Conservation (phyloP, 2,329 filamentous ascomycete species). For the Ascosphaera pollenicola region DNA sequence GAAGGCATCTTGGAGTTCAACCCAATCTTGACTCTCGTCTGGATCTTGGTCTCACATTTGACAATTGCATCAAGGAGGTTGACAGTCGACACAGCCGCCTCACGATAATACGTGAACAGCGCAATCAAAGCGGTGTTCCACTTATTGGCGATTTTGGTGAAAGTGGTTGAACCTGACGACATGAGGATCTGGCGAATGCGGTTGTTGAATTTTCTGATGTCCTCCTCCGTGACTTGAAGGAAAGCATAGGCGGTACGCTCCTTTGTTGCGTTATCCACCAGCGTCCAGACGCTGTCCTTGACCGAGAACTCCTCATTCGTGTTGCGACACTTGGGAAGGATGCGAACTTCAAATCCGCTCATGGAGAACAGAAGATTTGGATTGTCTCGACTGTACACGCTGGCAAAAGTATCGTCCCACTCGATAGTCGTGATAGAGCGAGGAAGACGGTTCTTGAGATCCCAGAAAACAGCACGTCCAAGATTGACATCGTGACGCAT, state of each 20-base stretch:
- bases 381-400: conserved; percentile 95
- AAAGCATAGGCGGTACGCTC: conserved; percentile 95
- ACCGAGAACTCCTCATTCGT: conserved; percentile 90
- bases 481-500: conserved; percentile 99
- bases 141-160: conserved; percentile 99
- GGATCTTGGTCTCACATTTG: conserved; percentile 98
- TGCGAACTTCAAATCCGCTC: conserved; percentile 93
- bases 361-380: conserved; percentile 94
- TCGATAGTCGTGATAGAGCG: conserved; percentile 92
- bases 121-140: conserved; percentile 98
- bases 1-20: conserved; percentile 99
- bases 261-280: conserved; percentile 91
- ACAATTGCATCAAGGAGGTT: conserved; percentile 91
- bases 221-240: conserved; percentile 90
- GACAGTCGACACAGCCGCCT: conserved; percentile 89
- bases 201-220: conserved; percentile 98
- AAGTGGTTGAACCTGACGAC: conserved; percentile 98
- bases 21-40: conserved; percentile 96
- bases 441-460: conserved; percentile 88
- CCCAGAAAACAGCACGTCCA: conserved; percentile 95
- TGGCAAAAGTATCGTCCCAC: conserved; percentile 97
- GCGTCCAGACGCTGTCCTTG: conserved; percentile 95
- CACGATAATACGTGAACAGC: conserved; percentile 94
- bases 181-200: conserved; percentile 95
- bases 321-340: conserved; percentile 86